Evolutionary conservation across 768 basidiomycete species (phyloP), one percentile per base, ranked within the genome.

Genomic region (Amanita rubescens): DNA sequence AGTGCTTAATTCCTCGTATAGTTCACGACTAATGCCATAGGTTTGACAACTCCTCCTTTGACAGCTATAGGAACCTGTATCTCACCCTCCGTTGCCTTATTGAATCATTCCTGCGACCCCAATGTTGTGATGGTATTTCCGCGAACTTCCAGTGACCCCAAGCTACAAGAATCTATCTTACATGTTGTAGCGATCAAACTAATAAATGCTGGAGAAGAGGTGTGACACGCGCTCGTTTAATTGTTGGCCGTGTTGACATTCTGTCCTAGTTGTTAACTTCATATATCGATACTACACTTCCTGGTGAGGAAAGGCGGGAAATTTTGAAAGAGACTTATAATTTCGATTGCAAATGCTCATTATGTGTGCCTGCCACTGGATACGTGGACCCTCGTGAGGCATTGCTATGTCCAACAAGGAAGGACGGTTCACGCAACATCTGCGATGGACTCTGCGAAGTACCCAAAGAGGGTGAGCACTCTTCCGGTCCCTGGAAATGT

Each of bases 71-170:
- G 95, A 5, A 84, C 85, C 2, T 82, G 86, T n/a, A 77, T 94
- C 12, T 88, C 90, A 0, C 94, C 94, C 0, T 61, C 79, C 0
- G 70, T 85, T 3, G 94, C 94, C 0, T 72, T 96, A 10, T 78
- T 88, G 53, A 96, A 96, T 62, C 94, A 97, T 63, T 88, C 87
- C 0, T 94, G 93, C 62, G 76, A 80, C 19, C 90, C 91, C 0
- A 94, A 96, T 62, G 91, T 87, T 0, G 90, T 86, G 30, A 79
- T 94, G n/a, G 90, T 97, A 3, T 97, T 95, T 63, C 94, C 94
- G 46, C 74, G 80, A 3, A 65, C 75, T 3, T 64, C 73, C 4
- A 64, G 62, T 11, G 56, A 65, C 12, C 59, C 67, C 1, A 55
- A 60, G 0, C 60, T 53, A 17, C 67, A 75, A 24, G 85, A 86